These are phyloP conservation scores for Phaffia rhodozyma DNA, from an alignment of 1,284 basidiomycete species.

Conservation along the genomic window DNA sequence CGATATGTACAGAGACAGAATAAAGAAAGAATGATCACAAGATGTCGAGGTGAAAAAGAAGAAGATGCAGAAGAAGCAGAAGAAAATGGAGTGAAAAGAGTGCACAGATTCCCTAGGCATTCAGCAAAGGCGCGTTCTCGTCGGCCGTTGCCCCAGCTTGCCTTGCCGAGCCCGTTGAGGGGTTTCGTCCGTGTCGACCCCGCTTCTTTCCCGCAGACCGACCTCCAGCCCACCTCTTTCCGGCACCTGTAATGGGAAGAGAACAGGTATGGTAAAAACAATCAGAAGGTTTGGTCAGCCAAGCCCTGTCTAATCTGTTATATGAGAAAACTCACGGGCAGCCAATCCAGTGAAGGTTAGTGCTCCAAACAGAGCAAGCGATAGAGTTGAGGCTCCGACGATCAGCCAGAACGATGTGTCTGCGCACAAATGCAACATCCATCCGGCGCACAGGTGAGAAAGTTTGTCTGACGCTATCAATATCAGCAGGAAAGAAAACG, in stretches of 20 bases:
- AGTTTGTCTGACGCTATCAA: no score
- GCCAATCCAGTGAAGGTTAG: constrained; percentile 20
- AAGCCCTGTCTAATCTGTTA: neutral
- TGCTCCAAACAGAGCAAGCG: constrained; percentile 16
- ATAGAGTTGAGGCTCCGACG: constrained; percentile 10
- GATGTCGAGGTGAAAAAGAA: neutral
- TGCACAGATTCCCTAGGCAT: neutral
- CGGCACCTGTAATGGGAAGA: neutral
- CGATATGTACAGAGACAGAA: no score
- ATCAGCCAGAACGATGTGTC: constrained; percentile 18
- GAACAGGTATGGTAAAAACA: neutral
- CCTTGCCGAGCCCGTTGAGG: neutral
- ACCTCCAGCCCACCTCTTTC: constrained; percentile 16
- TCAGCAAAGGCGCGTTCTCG: neutral
- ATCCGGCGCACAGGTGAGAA: neutral
- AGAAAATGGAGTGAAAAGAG: neutral
- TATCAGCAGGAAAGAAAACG: neutral
- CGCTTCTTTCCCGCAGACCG: neutral
- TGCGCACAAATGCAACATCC: neutral
- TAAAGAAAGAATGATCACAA: neutral
- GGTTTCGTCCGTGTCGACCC: neutral
- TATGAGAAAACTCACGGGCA: constrained; percentile 8
- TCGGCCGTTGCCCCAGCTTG: neutral
- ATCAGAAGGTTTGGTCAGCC: no score
- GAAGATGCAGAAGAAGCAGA: neutral